phyloP scores from a whole-genome alignment of 2,329 filamentous ascomycete genomes.

The Hymenoscyphus occultus region DNA sequence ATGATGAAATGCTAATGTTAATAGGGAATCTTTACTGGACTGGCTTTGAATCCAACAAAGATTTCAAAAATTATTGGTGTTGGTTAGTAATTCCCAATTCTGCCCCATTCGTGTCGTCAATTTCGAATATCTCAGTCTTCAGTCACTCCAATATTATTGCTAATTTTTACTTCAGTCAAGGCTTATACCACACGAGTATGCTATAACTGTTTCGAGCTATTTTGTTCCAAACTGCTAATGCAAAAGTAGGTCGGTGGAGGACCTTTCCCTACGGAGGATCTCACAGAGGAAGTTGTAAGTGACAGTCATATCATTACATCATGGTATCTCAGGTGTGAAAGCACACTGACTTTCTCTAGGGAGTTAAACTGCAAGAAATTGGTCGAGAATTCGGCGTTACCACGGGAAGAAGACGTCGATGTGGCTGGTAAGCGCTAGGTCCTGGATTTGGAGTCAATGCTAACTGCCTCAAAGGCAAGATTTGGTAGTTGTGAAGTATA shows the following conservation, averaged over 20 bases:
- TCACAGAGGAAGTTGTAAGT: slow-evolving; percentile 15
- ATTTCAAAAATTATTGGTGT: slow-evolving; percentile 62
- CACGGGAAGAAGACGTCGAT: slow-evolving; percentile 55
- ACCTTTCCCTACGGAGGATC: slow-evolving; percentile 64
- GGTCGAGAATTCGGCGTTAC: slow-evolving; percentile 43
- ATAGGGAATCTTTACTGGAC: slow-evolving; percentile 57
- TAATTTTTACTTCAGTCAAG: slow-evolving; percentile 45
- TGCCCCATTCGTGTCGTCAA: neutral
- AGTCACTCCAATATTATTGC: neutral
- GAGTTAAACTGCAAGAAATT: slow-evolving; percentile 47
- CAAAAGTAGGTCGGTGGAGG: slow-evolving; percentile 44
- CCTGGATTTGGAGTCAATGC: too few species aligned
- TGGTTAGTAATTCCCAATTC: neutral
- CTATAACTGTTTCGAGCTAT: neutral
- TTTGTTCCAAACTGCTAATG: neutral
- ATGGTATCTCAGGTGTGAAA: too few species aligned
- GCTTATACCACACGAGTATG: slow-evolving; percentile 60
- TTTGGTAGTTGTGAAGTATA: slow-evolving; percentile 45
- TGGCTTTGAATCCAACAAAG: slow-evolving; percentile 59
- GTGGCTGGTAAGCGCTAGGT: slow-evolving; percentile 45
- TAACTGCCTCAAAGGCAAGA: slow-evolving; percentile 38
- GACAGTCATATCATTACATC: too few species aligned
- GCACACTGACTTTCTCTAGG: slow-evolving; percentile 25
- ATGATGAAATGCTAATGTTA: neutral
- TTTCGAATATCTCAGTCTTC: neutral